Evolutionary conservation across 441 rosid genomes (phyloP).

Genomic region (Corymbia calophylla): DNA sequence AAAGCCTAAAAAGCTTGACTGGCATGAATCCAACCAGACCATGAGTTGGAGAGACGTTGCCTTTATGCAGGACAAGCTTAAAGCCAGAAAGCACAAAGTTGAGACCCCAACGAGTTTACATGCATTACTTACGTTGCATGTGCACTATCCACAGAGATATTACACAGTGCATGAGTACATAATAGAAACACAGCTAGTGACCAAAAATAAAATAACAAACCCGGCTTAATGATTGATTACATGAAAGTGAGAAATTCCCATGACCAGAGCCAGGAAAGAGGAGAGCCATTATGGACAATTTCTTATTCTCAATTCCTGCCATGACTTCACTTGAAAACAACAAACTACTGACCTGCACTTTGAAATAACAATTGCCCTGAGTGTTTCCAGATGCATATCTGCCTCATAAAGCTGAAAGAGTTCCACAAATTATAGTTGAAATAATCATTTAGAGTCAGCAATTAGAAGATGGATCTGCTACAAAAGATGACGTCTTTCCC

Average conservation of each 20-base stretch:
- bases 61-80: neutral
- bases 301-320: neutral
- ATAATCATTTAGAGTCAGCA: neutral
- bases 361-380: slow-evolving; percentile 65
- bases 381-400: slow-evolving; percentile 70
- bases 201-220: neutral
- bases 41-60: neutral
- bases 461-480: neutral
- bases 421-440: neutral
- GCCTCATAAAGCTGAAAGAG: slow-evolving; percentile 60
- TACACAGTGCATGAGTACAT: neutral
- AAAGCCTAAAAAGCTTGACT: neutral
- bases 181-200: neutral
- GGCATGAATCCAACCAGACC: neutral
- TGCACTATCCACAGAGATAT: neutral
- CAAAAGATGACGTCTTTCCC: neutral
- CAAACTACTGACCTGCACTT: slow-evolving; percentile 63
- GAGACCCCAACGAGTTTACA: neutral
- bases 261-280: neutral
- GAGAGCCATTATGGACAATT: neutral
- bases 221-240: neutral
- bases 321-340: neutral
- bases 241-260: neutral
- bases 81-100: neutral
- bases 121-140: neutral